phyloP scores from a whole-genome alignment of 805 yeast genomes.

The Sporopachydermia quercuum region DNA sequence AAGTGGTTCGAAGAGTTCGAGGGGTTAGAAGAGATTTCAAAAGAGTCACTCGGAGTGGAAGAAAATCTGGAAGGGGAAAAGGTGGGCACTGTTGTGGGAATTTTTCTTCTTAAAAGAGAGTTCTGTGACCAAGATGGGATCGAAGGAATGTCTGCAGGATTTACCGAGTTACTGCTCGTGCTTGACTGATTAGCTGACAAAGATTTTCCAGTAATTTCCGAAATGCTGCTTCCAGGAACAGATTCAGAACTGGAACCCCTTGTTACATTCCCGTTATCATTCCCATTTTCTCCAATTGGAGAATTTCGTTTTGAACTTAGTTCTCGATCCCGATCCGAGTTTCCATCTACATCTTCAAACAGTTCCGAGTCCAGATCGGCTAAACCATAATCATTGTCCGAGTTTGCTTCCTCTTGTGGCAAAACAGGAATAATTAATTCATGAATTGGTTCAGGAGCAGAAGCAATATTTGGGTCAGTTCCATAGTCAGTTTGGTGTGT shows the following conservation, averaged over 20 bases:
- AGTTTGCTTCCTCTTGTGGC: neutral
- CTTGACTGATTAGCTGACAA: neutral
- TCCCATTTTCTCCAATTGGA: neutral
- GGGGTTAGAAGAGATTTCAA: too few relatives aligned
- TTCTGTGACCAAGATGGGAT: neutral
- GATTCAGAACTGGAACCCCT: too few relatives aligned
- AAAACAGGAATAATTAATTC: too few relatives aligned
- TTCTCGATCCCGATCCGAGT: neutral
- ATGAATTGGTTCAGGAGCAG: too few relatives aligned
- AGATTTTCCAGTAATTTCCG: neutral
- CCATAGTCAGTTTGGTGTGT: too few relatives aligned
- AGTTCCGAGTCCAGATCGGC: neutral
- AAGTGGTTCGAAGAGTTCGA: too few relatives aligned
- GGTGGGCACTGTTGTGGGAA: neutral
- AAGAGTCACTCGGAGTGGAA: too few relatives aligned
- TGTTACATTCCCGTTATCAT: neutral
- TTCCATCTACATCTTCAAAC: neutral
- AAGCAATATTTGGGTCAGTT: too few relatives aligned
- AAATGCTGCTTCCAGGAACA: neutral
- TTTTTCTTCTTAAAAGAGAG: neutral
- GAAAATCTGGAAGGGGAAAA: neutral
- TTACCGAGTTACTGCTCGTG: neutral
- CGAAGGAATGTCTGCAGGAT: neutral
- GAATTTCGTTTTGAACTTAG: neutral
- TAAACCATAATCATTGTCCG: neutral